Evolutionary conservation across 495 filamentous ascomycete species (phyloP), one percentile per base, ranked within the genome.

Genomic region (Cairneyella variabilis): DNA sequence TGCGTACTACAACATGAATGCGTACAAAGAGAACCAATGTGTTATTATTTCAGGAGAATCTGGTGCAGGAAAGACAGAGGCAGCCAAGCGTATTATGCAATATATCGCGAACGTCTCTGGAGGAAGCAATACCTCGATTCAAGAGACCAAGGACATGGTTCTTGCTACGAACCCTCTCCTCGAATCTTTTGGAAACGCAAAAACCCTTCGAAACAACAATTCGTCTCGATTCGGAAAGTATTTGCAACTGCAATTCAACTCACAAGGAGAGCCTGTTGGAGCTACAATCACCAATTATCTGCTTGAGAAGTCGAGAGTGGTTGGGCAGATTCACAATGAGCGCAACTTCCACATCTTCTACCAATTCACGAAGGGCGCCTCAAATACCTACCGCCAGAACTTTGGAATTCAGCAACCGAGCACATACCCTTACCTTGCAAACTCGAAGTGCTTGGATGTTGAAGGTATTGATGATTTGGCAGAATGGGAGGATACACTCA

Each of bases 291-390:
- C 92, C 53, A 99, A 99, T 62, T 99, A 99, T 65, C 74, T 99
- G 17, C 76, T 99, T 49, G 95, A 99, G 66, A 97, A 97, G 75
- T 84, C 88, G 18, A 77, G 95, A 71, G 95, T 99, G 1, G 93
- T 97, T 2, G 91, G 92, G 6, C 95, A 97, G 72, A 97, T 97
- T 58, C 77, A 69, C 51, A 92, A 97, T 57, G 95, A 99, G 76
- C 82, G 95, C 57, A 97, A 96, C 67, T 99, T 99, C 71, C 95
- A 99, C 69, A 97, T 99, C 61, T 97, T 99, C 68, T 99, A 99
- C 69, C 95, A 99, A 67, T 96, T 96, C 69, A 86, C 95, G 18
- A 99, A 99, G 67, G 91, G 87, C 0, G 95, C 93, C 12, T 86
- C 90, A 9, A 78, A 86, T 61, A 84, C 86, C 40, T 95, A 97